Evolutionary conservation across 495 filamentous ascomycete genomes (phyloP).

Genomic region (Trichoderma erinaceum): DNA sequence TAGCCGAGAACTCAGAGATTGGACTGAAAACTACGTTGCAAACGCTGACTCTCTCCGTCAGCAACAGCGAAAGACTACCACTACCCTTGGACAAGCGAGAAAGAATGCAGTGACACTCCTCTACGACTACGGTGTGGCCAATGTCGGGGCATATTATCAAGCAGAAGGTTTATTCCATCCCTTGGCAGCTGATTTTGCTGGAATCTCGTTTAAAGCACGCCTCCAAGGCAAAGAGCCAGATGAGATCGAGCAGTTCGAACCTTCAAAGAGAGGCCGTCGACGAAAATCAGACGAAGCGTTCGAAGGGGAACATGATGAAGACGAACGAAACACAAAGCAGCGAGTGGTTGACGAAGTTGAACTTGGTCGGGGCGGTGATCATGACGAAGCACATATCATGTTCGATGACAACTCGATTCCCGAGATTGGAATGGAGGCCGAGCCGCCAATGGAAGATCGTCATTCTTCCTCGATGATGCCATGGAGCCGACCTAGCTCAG

Average conservation of each 20-base stretch:
- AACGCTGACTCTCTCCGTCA: conserved; percentile 45
- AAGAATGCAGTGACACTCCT: conserved; percentile 38
- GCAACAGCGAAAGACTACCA: conserved; percentile 17
- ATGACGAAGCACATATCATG: conserved; percentile 11
- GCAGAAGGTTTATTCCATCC: conserved; percentile 28
- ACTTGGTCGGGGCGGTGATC: neutral
- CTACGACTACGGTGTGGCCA: conserved; percentile 38
- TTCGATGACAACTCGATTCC: conserved; percentile 4
- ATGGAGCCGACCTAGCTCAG: conserved; percentile 41
- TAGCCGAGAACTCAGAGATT: conserved; percentile 49
- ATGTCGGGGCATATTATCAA: conserved; percentile 29
- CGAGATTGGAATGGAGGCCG: conserved; percentile 37
- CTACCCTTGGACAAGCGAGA: conserved; percentile 32
- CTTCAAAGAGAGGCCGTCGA: neutral
- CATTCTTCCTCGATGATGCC: conserved; percentile 34
- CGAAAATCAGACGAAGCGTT: neutral
- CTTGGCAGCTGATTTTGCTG: conserved; percentile 33
- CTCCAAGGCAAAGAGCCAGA: conserved; percentile 25
- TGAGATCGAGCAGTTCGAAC: conserved; percentile 21
- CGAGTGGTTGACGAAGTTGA: neutral
- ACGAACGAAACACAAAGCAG: neutral
- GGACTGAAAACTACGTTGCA: conserved; percentile 52
- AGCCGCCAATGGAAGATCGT: conserved; percentile 32
- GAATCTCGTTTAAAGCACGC: conserved; percentile 29
- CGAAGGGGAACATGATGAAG: neutral